A percentile compares a stretch with the other conserved stretches of the same genome.
These are phyloP conservation scores for Ceratocystis alfenasii DNA, from an alignment of 2,329 filamentous ascomycete species.

Conservation along the genomic window DNA sequence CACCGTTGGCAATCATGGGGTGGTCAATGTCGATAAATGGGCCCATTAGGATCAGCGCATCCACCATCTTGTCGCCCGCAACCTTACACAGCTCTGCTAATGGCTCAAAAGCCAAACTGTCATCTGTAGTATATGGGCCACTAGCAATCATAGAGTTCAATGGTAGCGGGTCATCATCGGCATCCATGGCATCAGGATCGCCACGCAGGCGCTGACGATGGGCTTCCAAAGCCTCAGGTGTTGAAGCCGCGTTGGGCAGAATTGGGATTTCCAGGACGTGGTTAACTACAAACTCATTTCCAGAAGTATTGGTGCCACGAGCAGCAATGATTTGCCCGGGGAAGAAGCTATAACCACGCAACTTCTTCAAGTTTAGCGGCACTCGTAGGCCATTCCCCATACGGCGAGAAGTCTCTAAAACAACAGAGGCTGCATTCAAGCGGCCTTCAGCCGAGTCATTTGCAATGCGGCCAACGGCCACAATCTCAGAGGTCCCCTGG, in stretches of 20 bases:
- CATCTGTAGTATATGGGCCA: conserved; percentile 84
- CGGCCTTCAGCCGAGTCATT: conserved; percentile 79
- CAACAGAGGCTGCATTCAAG: conserved; percentile 70
- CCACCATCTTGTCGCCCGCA: conserved; percentile 61
- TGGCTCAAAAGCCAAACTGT: conserved; percentile 82
- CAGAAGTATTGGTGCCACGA: conserved; percentile 74
- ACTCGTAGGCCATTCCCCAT: conserved; percentile 73
- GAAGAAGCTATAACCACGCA: conserved; percentile 70
- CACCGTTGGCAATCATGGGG: conserved; percentile 67
- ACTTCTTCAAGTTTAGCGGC: conserved; percentile 60
- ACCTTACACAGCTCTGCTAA: conserved; percentile 68
- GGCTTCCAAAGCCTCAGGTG: conserved; percentile 49
- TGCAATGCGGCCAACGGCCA: conserved; percentile 83
- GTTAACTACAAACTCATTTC: conserved; percentile 66
- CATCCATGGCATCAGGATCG: conserved; percentile 50
- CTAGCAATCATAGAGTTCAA: conserved; percentile 66
- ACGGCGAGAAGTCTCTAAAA: conserved; percentile 76
- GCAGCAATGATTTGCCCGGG: conserved; percentile 89
- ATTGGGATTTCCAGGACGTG: conserved; percentile 66
- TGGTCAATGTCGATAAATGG: conserved; percentile 91
- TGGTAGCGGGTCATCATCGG: conserved; percentile 40
- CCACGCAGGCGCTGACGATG: conserved; percentile 59
- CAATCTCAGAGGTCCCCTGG: conserved; percentile 73
- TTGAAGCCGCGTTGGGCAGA: conserved; percentile 61
- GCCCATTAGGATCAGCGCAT: conserved; percentile 67